Conservation (phyloP, 108 stramenopile species). For the Seminavis robusta region DNA sequence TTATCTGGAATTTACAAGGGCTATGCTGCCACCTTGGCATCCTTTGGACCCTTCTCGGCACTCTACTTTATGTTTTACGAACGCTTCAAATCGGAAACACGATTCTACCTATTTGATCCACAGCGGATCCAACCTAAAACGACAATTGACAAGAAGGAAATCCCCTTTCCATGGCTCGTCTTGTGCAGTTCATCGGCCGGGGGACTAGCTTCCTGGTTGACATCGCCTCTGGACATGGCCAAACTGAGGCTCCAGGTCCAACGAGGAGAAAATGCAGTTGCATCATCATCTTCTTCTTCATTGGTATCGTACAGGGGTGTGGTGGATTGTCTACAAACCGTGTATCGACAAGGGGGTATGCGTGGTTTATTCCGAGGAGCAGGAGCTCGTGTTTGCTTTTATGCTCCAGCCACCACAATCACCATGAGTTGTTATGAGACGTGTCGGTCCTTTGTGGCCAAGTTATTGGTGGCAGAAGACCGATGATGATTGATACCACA, state of each 20-base stretch:
- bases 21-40: slow-evolving; percentile 89
- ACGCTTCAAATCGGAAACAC: slow-evolving; percentile 53
- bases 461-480: not conserved
- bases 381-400: slow-evolving; percentile 90
- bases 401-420: slow-evolving; percentile 90
- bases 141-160: slow-evolving; percentile 20
- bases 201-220: slow-evolving; percentile 89
- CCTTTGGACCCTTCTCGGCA: slow-evolving; percentile 96
- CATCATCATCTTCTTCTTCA: not conserved
- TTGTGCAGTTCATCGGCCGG: slow-evolving; percentile 85
- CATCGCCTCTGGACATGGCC: slow-evolving; percentile 96
- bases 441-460: slow-evolving; percentile 38
- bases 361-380: slow-evolving; percentile 91
- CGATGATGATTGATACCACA: too few species aligned
- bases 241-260: slow-evolving; percentile 94
- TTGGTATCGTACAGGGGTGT: slow-evolving; percentile 47
- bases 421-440: slow-evolving; percentile 94
- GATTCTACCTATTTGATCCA: slow-evolving; percentile 12
- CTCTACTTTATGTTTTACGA: slow-evolving; percentile 97
- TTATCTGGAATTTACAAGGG: slow-evolving; percentile 89
- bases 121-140: not conserved
- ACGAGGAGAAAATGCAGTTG: slow-evolving; percentile 34
- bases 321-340: slow-evolving; percentile 64
- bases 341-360: slow-evolving; percentile 61
- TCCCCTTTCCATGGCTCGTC: slow-evolving; percentile 64